Percentiles rank a stretch among this genome's conserved stretches.
These are phyloP conservation scores for Apiospora saccharicola DNA, from an alignment of 2,329 filamentous ascomycete genomes.

Conservation along the genomic window DNA sequence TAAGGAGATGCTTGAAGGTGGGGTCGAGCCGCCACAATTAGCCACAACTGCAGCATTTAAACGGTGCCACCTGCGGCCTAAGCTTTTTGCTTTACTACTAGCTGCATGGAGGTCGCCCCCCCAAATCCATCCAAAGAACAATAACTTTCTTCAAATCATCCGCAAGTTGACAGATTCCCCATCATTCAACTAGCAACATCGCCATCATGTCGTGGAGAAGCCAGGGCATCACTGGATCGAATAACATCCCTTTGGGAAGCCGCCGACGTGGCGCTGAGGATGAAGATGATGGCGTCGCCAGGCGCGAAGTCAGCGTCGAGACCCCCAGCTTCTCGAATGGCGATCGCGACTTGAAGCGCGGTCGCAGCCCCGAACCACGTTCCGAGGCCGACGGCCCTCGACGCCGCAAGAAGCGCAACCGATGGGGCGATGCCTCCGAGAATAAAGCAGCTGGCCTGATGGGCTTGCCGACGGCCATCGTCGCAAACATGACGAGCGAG, in stretches of 20 bases:
- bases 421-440: slow-evolving; percentile 96
- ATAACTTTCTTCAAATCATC: background rate
- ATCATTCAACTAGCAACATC: background rate
- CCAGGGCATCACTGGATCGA: slow-evolving; percentile 93
- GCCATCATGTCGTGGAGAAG: slow-evolving; percentile 69
- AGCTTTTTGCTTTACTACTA: slow-evolving; percentile 17
- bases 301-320: slow-evolving; percentile 31
- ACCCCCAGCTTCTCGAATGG: slow-evolving; percentile 45
- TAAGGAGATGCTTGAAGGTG: background rate
- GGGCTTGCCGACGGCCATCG: slow-evolving; percentile 95
- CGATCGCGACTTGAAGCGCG: slow-evolving; percentile 75
- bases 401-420: slow-evolving; percentile 96
- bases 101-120: slow-evolving; percentile 2
- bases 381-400: slow-evolving; percentile 76
- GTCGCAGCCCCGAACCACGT: slow-evolving; percentile 89
- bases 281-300: slow-evolving; percentile 42
- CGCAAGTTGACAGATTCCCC: slow-evolving; percentile 10
- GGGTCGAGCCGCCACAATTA: background rate
- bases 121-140: slow-evolving; percentile 1
- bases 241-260: slow-evolving; percentile 94
- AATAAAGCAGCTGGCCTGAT: slow-evolving; percentile 99
- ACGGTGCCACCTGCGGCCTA: slow-evolving; percentile 15
- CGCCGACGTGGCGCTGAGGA: slow-evolving; percentile 80
- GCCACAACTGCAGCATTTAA: background rate
- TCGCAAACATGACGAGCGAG: slow-evolving; percentile 97